A percentile compares a stretch with the other conserved stretches of the same genome.
These are phyloP conservation scores for Casaregolazyma suthepensis DNA, from an alignment of 1,139 yeast genomes.

Conservation along the genomic window DNA sequence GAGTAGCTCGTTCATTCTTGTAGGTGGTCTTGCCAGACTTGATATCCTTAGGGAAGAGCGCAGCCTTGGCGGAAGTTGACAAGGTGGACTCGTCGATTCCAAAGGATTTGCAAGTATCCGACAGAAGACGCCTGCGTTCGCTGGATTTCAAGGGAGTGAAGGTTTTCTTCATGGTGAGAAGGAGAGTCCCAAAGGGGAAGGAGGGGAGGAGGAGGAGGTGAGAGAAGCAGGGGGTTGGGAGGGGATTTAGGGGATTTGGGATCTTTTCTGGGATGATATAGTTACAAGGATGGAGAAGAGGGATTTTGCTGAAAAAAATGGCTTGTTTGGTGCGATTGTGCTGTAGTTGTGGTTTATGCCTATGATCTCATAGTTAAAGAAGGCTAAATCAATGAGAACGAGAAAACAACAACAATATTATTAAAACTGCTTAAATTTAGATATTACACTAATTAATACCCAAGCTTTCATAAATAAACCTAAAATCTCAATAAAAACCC, in stretches of 20 bases:
- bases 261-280: too few species aligned
- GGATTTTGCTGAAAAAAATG: not conserved
- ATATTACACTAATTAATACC: too few species aligned
- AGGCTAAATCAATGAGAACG: not conserved
- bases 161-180: not conserved
- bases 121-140: slow-evolving; percentile 61
- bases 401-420: not conserved
- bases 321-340: not conserved
- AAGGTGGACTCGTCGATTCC: slow-evolving; percentile 41
- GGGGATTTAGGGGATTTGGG: not conserved
- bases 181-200: slow-evolving; percentile 18
- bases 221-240: not conserved
- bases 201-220: slow-evolving; percentile 41
- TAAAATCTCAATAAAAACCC: too few species aligned
- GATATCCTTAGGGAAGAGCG: slow-evolving; percentile 52
- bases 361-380: not conserved
- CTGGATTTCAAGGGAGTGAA: slow-evolving; percentile 75
- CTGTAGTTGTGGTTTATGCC: not conserved
- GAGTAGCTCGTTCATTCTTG: slow-evolving; percentile 51
- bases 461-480: too few species aligned
- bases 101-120: slow-evolving; percentile 43
- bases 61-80: slow-evolving; percentile 42
- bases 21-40: slow-evolving; percentile 62
- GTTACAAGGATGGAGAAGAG: too few species aligned
- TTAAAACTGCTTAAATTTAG: not conserved